Conservation (phyloP, 23 red algal species). For the Gracilariopsis chorda region DNA sequence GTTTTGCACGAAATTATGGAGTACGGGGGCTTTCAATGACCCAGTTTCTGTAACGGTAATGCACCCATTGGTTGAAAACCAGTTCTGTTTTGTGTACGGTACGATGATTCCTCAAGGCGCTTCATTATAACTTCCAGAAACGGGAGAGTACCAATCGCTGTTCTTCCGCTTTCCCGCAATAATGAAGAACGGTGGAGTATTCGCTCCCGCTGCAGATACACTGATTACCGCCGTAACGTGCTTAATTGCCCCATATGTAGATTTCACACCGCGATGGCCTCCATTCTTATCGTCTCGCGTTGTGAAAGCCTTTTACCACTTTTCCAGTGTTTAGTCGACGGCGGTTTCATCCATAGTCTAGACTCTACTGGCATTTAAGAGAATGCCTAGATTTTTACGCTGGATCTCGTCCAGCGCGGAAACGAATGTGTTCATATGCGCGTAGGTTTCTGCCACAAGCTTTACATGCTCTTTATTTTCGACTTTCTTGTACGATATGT, state of each 20-base stretch:
- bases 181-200: background rate
- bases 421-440: background rate
- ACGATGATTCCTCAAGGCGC: too few species aligned
- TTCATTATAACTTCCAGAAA: too few species aligned
- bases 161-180: background rate
- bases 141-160: too few species aligned
- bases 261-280: background rate
- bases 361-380: background rate
- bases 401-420: background rate
- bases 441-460: background rate
- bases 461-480: background rate
- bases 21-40: too few species aligned
- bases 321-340: too few species aligned
- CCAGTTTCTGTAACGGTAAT: too few species aligned
- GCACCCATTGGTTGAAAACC: too few species aligned
- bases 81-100: too few species aligned
- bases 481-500: background rate
- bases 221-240: constrained; percentile 7
- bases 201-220: too few species aligned
- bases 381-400: background rate
- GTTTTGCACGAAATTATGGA: too few species aligned
- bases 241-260: background rate
- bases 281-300: too few species aligned
- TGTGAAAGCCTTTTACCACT: too few species aligned
- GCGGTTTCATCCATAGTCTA: constrained; percentile 22